Evolutionary conservation across 106 monocot species (phyloP).

Genomic region (Dioscorea dumetorum): DNA sequence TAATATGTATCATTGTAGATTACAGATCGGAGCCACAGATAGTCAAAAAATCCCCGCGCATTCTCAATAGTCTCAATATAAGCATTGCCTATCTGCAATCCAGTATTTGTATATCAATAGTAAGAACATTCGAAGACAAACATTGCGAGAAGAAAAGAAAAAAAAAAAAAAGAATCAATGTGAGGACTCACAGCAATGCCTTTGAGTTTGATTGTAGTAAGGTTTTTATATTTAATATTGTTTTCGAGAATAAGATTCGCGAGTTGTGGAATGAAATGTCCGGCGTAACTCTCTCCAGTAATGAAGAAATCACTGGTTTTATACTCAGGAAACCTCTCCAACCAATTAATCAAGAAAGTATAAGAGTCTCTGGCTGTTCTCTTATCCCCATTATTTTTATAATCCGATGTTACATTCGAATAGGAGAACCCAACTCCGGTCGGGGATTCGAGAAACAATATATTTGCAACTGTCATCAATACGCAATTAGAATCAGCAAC

Average conservation of each 20-base stretch:
- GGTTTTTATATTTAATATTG: conserved; percentile 1
- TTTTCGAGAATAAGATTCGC: conserved; percentile 5
- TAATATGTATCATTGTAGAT: conserved; percentile 14
- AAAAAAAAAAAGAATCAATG: neutral
- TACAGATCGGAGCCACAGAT: conserved; percentile 21
- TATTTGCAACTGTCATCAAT: conserved; percentile 17
- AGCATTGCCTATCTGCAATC: conserved; percentile 23
- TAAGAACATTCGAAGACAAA: neutral
- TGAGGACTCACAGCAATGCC: conserved; percentile 17
- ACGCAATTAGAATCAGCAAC: neutral
- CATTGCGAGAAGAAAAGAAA: neutral
- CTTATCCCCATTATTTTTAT: neutral
- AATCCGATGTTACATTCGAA: conserved; percentile 19
- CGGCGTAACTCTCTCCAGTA: conserved; percentile 25
- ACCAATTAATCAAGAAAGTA: conserved; percentile 16
- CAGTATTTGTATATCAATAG: neutral
- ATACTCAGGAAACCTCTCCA: conserved; percentile 23
- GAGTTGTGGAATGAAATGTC: conserved; percentile 15
- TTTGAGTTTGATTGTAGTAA: conserved; percentile 23
- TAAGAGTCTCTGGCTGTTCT: conserved; percentile 5
- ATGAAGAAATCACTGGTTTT: conserved; percentile 13
- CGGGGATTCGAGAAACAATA: conserved; percentile 23
- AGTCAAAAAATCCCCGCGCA: conserved; percentile 5
- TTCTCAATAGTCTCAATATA: neutral
- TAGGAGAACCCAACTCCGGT: conserved; percentile 25